Evolutionary conservation across 2,329 filamentous ascomycete genomes (phyloP), one percentile per base, ranked within the genome.

Genomic region (Penicillium decumbens): DNA sequence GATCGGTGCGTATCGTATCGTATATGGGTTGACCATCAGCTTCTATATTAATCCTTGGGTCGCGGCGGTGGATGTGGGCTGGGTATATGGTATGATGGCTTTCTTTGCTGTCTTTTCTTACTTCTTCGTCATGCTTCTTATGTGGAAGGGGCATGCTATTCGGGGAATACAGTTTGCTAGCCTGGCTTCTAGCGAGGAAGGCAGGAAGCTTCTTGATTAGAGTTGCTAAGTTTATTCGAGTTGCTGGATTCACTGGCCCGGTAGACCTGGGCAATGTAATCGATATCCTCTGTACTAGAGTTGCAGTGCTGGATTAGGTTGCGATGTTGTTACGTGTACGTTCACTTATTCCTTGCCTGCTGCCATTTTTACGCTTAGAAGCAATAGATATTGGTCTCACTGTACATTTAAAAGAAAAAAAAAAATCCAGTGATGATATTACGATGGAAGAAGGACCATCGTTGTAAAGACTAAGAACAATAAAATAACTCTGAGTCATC

Each of bases 41-140:
- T 75, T 74, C 42, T 74, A 72, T 46, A 67, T 73, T 27, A 59
- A 65, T 15, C 60, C 61, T 1, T 75, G 72, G 72, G 64, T 67
- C 8, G 60, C 46, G 4, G 60, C 58, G 6, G 66, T 74, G 2
- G 62, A 61, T 13, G 56, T 70, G 10, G 66, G 65, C 3, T 74
- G 72, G 72, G 65, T 69, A 2, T 72, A 70, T 61, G 72, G 72
- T 0, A 71, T 69, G 60, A 68, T 70, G 62, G 70, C 70, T 1
- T 70, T 74, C 28, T 67, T 73, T 49, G 58, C 59, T 0, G 44
- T 63, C 2, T 56, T 61, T 9, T 60, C 59, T 1, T 61, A 56
- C 40, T 43, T 59, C 15, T 60, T 61, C 29, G 57, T 61, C 6
- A 56, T 60, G 50, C 40, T 62, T 20, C 47, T 62, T n/a, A 61